These are phyloP conservation scores for Suhomyces xylopsoci DNA, from an alignment of 805 yeast genomes.

Conservation along the genomic window DNA sequence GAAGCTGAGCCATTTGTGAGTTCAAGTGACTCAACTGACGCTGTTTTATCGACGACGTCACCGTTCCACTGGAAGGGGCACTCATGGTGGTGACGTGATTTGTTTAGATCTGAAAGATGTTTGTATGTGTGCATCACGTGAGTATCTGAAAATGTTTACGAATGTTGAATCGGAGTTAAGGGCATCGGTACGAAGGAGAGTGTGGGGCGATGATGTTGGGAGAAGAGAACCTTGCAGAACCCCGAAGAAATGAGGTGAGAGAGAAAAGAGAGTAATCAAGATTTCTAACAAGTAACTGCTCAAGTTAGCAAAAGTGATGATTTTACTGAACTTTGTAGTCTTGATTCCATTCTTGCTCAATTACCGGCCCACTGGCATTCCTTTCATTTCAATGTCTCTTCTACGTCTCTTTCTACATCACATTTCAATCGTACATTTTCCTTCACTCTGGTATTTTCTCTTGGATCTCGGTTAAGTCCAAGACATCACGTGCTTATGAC, in stretches of 20 bases:
- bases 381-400: not conserved
- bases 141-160: not conserved
- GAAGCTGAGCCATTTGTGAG: slow-evolving; percentile 53
- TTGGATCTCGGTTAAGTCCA: not conserved
- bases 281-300: not conserved
- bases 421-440: not conserved
- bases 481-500: not conserved
- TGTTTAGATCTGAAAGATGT: not conserved
- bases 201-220: not conserved
- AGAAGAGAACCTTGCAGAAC: not conserved
- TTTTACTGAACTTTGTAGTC: no score
- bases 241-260: not conserved
- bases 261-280: no score
- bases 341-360: not conserved
- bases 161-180: not conserved
- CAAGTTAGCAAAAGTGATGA: not conserved
- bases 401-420: not conserved
- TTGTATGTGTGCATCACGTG: not conserved
- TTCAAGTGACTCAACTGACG: slow-evolving; percentile 51
- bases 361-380: not conserved
- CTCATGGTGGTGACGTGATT: not conserved
- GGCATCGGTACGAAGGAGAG: not conserved
- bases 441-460: not conserved
- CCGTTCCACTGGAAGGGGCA: slow-evolving; percentile 2
- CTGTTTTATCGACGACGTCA: slow-evolving; percentile 19